Conservation (phyloP, 1,284 basidiomycete genomes). For the Anthracocystis panici-leucophaei region DNA sequence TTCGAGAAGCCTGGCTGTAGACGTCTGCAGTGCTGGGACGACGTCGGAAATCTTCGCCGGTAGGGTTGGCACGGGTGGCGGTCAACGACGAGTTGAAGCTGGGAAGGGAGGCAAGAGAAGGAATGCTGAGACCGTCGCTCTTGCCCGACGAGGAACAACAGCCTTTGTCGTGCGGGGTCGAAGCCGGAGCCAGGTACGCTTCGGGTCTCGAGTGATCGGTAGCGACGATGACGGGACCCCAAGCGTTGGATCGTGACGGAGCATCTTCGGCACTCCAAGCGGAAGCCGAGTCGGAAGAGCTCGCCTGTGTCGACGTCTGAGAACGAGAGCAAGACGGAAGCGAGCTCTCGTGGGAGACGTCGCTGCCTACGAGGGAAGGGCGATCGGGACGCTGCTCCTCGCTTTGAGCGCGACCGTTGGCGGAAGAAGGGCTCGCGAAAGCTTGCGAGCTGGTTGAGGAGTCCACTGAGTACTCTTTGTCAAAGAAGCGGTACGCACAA, state of each 20-base stretch:
- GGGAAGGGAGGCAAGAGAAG: conserved; percentile 28
- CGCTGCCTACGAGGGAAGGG: conserved; percentile 20
- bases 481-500: conserved; percentile 48
- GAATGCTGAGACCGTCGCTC: conserved; percentile 26
- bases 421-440: background rate
- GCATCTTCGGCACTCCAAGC: conserved; percentile 23
- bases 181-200: background rate
- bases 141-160: conserved; percentile 2
- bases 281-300: conserved; percentile 24
- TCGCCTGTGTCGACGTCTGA: conserved; percentile 30
- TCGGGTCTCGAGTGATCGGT: background rate
- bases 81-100: conserved; percentile 40
- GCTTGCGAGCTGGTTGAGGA: background rate
- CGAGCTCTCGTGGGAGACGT: conserved; percentile 37
- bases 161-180: background rate
- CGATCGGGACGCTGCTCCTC: conserved; percentile 12
- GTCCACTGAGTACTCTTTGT: conserved; percentile 44
- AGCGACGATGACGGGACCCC: conserved; percentile 5
- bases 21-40: conserved; percentile 50
- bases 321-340: conserved; percentile 33
- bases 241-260: background rate
- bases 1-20: conserved; percentile 23
- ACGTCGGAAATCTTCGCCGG: conserved; percentile 12
- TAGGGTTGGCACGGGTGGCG: conserved; percentile 6
- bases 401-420: background rate